Conservation (phyloP, 192 early-diverging fungal species). For the Backusella westeae region DNA sequence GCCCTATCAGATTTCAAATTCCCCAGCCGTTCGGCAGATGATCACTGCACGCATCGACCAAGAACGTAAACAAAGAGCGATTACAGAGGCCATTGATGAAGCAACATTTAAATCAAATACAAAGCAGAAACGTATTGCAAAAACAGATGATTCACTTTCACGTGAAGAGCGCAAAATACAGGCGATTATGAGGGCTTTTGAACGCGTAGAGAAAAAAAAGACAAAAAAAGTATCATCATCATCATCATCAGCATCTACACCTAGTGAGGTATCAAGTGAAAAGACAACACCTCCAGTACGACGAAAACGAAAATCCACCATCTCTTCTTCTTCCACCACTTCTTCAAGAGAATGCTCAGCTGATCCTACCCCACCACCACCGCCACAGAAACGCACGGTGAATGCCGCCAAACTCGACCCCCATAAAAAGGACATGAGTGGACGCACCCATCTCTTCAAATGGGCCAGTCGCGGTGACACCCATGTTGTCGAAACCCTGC, state of each 20-base stretch:
- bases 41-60: constrained; percentile 24
- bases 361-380: constrained; percentile 17
- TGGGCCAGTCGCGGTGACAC: constrained; percentile 61
- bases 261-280: background rate
- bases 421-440: constrained; percentile 52
- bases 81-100: constrained; percentile 29
- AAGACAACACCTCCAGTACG: background rate
- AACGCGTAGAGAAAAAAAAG: constrained; percentile 55
- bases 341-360: constrained; percentile 24
- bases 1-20: constrained; percentile 48
- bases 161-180: constrained; percentile 72
- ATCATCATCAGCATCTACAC: background rate
- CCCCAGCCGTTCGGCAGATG: constrained; percentile 9
- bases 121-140: constrained; percentile 9
- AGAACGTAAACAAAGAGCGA: constrained; percentile 26
- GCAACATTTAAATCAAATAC: constrained; percentile 17
- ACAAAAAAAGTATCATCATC: constrained; percentile 10
- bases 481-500: constrained; percentile 45
- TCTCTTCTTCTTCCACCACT: constrained; percentile 2
- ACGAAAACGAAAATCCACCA: constrained; percentile 9
- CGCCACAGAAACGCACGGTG: background rate
- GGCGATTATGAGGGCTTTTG: constrained; percentile 57
- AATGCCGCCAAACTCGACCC: constrained; percentile 42
- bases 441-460: constrained; percentile 65
- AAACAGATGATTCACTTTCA: constrained; percentile 21